phyloP scores from a whole-genome alignment of 306 rosid species.

The Vigna radiata region DNA sequence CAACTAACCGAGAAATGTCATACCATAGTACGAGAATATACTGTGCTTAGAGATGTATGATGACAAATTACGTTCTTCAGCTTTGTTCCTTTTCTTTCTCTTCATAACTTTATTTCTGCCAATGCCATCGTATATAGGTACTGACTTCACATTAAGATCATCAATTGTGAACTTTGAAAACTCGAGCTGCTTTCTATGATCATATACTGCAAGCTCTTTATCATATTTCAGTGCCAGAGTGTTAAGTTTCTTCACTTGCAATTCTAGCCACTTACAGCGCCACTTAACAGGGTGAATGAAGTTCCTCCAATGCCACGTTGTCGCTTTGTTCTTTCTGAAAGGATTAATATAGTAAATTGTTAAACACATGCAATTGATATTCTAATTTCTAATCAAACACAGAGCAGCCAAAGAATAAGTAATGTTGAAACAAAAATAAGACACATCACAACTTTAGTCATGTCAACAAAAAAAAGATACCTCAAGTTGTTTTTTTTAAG shows the following conservation, averaged over 20 bases:
- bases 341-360: conserved; percentile 37
- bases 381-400: conserved; percentile 34
- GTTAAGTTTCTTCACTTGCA: conserved; percentile 66
- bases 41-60: conserved; percentile 66
- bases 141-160: conserved; percentile 59
- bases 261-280: conserved; percentile 92
- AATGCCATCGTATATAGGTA: conserved; percentile 56
- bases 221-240: conserved; percentile 62
- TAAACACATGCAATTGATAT: conserved; percentile 7
- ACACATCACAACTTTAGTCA: conserved; percentile 17
- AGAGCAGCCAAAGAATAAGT: background rate
- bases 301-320: conserved; percentile 73
- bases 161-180: conserved; percentile 49
- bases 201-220: conserved; percentile 57
- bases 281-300: conserved; percentile 72
- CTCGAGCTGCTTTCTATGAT: conserved; percentile 54
- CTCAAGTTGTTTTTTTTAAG: background rate
- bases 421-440: conserved; percentile 3
- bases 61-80: conserved; percentile 60
- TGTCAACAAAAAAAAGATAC: conserved; percentile 21
- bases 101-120: conserved; percentile 61
- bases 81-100: conserved; percentile 82
- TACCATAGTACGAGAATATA: conserved; percentile 87
- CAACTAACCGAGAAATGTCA: conserved; percentile 37
- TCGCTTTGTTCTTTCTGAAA: conserved; percentile 74